These are phyloP conservation scores for Usnea hakonensis DNA, from an alignment of 495 filamentous ascomycete species.

Conservation along the genomic window DNA sequence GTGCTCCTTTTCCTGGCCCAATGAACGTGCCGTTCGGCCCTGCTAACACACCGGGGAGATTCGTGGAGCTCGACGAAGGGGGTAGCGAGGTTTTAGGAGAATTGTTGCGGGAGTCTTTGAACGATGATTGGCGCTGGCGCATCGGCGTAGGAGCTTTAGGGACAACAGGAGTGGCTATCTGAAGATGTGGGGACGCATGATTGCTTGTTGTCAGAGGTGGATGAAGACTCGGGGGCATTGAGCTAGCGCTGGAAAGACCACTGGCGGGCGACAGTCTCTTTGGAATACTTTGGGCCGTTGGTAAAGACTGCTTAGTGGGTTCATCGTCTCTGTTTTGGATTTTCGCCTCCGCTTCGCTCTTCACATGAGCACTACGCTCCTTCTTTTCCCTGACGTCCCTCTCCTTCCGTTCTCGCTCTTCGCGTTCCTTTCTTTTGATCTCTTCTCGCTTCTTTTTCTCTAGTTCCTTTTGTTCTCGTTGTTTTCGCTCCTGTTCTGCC, in stretches of 20 bases:
- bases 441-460: conserved; percentile 65
- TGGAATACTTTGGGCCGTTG: conserved; percentile 16
- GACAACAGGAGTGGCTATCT: conserved; percentile 69
- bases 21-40: conserved; percentile 37
- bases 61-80: conserved; percentile 52
- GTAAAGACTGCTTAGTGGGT: conserved; percentile 12
- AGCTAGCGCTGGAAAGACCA: conserved; percentile 38
- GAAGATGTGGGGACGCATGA: conserved; percentile 68
- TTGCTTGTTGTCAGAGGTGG: conserved; percentile 36
- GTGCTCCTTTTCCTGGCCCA: conserved; percentile 22
- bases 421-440: conserved; percentile 53
- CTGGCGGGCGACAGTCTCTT: conserved; percentile 31
- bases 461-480: conserved; percentile 61
- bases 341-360: conserved; percentile 39
- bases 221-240: conserved; percentile 50
- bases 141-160: conserved; percentile 77
- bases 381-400: conserved; percentile 50
- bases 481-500: conserved; percentile 64
- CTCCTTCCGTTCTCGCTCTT: conserved; percentile 70
- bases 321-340: conserved; percentile 42
- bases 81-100: conserved; percentile 56
- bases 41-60: conserved; percentile 54
- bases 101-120: conserved; percentile 67
- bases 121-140: conserved; percentile 66
- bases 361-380: conserved; percentile 51